Percentiles rank a stretch among this genome's conserved stretches.
Evolutionary conservation across 2,329 filamentous ascomycete genomes (phyloP).

Genomic region (Hortaea sp.): DNA sequence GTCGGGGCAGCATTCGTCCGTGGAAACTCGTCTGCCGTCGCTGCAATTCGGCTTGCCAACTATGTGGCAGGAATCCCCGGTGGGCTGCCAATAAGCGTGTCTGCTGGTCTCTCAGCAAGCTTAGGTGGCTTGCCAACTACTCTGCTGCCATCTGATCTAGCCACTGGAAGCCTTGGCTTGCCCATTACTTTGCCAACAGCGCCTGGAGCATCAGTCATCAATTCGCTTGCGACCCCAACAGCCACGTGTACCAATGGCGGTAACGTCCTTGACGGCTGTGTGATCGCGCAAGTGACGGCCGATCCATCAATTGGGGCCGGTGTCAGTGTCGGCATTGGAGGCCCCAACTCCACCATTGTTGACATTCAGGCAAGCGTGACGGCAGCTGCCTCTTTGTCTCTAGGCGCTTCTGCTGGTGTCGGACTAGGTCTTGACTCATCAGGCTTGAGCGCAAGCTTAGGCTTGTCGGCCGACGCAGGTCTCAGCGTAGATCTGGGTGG

Average conservation of each 20-base stretch:
- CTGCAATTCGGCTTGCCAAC: slow-evolving; percentile 13
- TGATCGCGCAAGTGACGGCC: too few species aligned
- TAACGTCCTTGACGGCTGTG: too few species aligned
- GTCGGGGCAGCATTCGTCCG: slow-evolving; percentile 8
- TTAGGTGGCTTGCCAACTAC: not conserved
- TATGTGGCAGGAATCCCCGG: slow-evolving; percentile 6
- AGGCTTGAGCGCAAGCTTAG: not conserved
- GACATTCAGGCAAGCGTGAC: not conserved
- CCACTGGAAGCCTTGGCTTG: too few species aligned
- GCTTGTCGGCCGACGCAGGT: not conserved
- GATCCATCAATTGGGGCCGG: too few species aligned
- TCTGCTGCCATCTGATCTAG: too few species aligned
- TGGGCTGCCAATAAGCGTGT: not conserved
- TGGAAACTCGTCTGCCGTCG: slow-evolving; percentile 5
- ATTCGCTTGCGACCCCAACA: too few species aligned
- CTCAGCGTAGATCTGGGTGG: not conserved
- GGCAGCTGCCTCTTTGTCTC: not conserved
- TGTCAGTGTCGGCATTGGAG: too few species aligned
- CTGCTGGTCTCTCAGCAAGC: not conserved
- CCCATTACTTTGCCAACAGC: too few species aligned
- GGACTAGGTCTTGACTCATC: not conserved
- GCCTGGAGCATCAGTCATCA: too few species aligned
- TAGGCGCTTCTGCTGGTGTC: not conserved
- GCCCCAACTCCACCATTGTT: not conserved
- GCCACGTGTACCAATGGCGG: too few species aligned